Evolutionary conservation across 345 rosid genomes (phyloP).

Genomic region (Hibiscus tridactylites): DNA sequence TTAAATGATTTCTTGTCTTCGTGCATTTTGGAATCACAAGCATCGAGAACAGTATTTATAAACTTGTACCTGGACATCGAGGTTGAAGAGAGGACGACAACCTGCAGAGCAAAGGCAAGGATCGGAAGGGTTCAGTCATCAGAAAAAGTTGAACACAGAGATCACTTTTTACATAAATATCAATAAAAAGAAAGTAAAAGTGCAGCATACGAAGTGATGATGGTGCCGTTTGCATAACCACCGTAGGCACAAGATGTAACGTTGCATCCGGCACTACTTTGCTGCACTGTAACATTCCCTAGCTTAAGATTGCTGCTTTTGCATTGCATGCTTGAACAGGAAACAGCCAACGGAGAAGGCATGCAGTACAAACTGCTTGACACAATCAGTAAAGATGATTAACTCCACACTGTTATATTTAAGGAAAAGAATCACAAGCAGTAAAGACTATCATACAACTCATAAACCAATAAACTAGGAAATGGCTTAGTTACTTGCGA

Average conservation of each 20-base stretch:
- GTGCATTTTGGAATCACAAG: neutral
- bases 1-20: neutral
- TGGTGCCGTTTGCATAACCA: conserved; percentile 74
- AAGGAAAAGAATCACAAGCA: neutral
- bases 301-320: conserved; percentile 68
- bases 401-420: neutral
- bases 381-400: neutral
- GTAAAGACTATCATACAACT: neutral
- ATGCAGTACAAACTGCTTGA: conserved; percentile 70
- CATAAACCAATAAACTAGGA: neutral
- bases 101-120: conserved; percentile 34
- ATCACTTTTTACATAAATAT: neutral
- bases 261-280: conserved; percentile 79
- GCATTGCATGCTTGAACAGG: conserved; percentile 96
- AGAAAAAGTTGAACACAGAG: neutral
- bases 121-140: neutral
- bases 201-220: conserved; percentile 47
- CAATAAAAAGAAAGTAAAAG: neutral
- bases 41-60: neutral
- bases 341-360: conserved; percentile 80
- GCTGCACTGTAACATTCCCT: conserved; percentile 45
- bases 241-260: conserved; percentile 68
- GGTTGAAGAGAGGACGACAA: conserved; percentile 80
- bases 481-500: conserved; percentile 46
- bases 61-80: conserved; percentile 63